Conservation (phyloP, 495 filamentous ascomycete species). For the Neurospora tetraspora region DNA sequence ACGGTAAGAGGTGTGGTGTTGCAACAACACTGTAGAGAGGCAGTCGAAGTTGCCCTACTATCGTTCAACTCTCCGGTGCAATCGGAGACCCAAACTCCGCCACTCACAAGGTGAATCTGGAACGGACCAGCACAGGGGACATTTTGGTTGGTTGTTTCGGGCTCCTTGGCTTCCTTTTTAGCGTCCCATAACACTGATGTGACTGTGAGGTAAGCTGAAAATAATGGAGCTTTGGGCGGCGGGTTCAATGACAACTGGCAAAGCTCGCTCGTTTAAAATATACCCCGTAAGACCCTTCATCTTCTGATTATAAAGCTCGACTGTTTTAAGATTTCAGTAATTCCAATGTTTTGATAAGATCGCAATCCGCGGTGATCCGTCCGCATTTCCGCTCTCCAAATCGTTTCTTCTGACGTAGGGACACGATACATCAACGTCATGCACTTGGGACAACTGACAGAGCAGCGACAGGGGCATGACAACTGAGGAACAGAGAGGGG, state of each 20-base stretch:
- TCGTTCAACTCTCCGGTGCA: not conserved
- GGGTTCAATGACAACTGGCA: not conserved
- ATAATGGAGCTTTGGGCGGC: not conserved
- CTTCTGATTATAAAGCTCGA: not conserved
- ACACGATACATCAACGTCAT: not conserved
- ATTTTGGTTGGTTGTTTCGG: not conserved
- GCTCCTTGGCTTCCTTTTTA: not conserved
- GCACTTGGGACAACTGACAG: not conserved
- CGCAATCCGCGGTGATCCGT: not conserved
- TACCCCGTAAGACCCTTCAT: not conserved
- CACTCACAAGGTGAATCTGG: not conserved
- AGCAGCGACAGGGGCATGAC: not conserved
- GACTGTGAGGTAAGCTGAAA: not conserved
- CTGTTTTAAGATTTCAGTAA: not conserved
- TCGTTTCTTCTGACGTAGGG: not conserved
- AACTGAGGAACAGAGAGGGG: not conserved
- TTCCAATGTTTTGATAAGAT: not conserved
- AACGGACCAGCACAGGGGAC: not conserved
- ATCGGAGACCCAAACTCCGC: not conserved
- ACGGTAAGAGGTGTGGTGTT: not conserved
- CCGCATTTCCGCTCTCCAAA: not conserved
- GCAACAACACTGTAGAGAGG: not conserved
- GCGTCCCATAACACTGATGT: not conserved
- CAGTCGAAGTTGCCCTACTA: not conserved
- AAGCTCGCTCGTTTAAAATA: not conserved